These are phyloP conservation scores for Elaeis guineensis DNA, from an alignment of 176 grass and related monocot genomes.

Conservation along the genomic window DNA sequence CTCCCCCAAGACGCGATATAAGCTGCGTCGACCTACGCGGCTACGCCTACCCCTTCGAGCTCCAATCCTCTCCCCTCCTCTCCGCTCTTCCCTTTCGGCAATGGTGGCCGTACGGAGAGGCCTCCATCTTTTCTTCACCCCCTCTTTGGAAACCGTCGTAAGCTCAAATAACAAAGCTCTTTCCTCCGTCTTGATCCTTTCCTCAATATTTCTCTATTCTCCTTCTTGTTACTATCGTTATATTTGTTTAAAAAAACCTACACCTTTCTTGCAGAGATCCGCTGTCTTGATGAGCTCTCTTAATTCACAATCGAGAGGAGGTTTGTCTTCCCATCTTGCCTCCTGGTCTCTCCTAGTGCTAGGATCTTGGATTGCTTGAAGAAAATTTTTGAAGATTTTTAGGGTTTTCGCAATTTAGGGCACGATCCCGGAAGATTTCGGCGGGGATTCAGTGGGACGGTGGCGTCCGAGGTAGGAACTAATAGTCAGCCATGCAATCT, in stretches of 20 bases:
- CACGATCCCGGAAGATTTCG: neutral
- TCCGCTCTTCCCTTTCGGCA: neutral
- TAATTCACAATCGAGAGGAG: slow-evolving; percentile 3
- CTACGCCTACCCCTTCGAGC: slow-evolving; percentile 4
- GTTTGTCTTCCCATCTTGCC: slow-evolving; percentile 9
- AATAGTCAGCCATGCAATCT: neutral
- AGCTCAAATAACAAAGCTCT: neutral
- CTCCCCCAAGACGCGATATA: no score
- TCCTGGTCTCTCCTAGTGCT: neutral
- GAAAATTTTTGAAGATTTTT: neutral
- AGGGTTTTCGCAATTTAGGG: slow-evolving; percentile 16
- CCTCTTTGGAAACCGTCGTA: slow-evolving; percentile 12
- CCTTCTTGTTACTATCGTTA: neutral
- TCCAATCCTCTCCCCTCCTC: slow-evolving; percentile 26
- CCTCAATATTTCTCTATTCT: neutral
- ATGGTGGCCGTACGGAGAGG: slow-evolving; percentile 28
- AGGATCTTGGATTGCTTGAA: neutral
- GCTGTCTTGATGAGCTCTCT: slow-evolving; percentile 14
- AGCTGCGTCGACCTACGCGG: no score
- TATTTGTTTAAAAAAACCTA: no score
- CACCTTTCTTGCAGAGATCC: slow-evolving; percentile 18
- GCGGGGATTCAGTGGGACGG: slow-evolving; percentile 6
- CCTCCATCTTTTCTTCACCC: slow-evolving; percentile 2
- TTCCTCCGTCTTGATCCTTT: neutral
- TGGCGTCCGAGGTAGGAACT: neutral